Evolutionary conservation across 805 yeast genomes (phyloP).

Genomic region (Kodamaea hsintzibuensis): DNA sequence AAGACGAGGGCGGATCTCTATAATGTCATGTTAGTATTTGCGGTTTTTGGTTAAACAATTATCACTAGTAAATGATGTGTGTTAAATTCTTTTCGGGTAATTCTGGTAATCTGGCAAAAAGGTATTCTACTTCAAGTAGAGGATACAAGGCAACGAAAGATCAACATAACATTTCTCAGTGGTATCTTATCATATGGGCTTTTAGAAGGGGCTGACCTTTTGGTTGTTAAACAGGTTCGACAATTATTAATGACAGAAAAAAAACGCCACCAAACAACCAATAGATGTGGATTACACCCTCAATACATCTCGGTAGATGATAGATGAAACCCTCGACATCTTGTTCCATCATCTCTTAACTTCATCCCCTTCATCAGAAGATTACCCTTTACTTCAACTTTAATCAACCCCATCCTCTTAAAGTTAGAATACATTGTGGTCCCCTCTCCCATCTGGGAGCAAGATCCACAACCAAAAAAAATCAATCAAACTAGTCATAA

Average conservation of each 20-base stretch:
- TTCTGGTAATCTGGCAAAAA: too few species aligned
- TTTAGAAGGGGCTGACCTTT: not conserved
- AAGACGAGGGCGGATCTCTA: constrained; percentile 98
- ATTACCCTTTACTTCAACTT: not conserved
- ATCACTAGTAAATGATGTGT: too few species aligned
- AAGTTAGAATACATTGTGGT: not conserved
- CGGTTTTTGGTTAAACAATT: too few species aligned
- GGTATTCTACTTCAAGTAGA: too few species aligned
- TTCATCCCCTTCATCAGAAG: not conserved
- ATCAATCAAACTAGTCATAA: not conserved
- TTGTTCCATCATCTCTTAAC: not conserved
- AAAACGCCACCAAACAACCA: constrained; percentile 3
- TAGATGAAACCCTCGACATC: not conserved
- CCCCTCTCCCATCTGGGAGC: not conserved
- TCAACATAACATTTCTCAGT: too few species aligned
- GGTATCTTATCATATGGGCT: not conserved
- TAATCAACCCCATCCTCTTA: not conserved
- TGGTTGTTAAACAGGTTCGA: not conserved
- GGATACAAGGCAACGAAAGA: too few species aligned
- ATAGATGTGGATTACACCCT: not conserved
- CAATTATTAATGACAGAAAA: constrained; percentile 1
- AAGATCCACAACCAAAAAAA: not conserved
- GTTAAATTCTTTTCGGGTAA: too few species aligned
- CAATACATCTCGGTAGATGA: not conserved
- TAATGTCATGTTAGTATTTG: constrained; percentile 15